Conservation (phyloP, 2,329 filamentous ascomycete genomes). For the Cercospora nicotianae region DNA sequence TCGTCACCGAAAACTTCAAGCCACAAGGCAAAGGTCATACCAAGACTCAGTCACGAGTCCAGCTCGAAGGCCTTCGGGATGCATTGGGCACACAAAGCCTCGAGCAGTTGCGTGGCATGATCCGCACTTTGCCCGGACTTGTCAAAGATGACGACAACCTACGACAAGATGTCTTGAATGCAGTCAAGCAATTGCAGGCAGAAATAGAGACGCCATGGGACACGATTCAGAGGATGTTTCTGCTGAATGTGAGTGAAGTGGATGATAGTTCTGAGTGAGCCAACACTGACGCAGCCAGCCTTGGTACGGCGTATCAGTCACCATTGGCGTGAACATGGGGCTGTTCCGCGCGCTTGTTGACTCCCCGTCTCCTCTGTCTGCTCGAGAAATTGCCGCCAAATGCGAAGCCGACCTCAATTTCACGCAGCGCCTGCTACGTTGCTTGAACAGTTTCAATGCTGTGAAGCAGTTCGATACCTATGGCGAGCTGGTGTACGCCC, state of each 20-base stretch:
- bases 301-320: constrained; percentile 3
- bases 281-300: background rate
- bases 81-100: background rate
- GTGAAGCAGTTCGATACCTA: constrained; percentile 6
- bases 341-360: constrained; percentile 5
- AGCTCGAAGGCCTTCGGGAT: constrained; percentile 4
- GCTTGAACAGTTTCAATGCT: constrained; percentile 6
- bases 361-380: background rate
- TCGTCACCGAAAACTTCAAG: background rate
- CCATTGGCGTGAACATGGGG: constrained; percentile 14
- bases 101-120: constrained; percentile 10
- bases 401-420: constrained; percentile 4
- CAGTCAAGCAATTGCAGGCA: background rate
- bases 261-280: background rate
- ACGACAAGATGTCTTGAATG: constrained; percentile 5
- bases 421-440: constrained; percentile 10
- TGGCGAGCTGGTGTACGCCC: background rate
- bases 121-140: constrained; percentile 5
- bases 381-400: constrained; percentile 5
- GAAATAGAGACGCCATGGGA: constrained; percentile 13
- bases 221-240: constrained; percentile 6
- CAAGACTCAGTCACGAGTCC: constrained; percentile 5
- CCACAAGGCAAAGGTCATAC: background rate
- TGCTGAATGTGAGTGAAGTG: background rate
- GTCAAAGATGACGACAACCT: constrained; percentile 7